Percentiles rank a stretch among this genome's conserved stretches.
phyloP scores from a whole-genome alignment of 305 asterid genomes.

The Rubia balearica region DNA sequence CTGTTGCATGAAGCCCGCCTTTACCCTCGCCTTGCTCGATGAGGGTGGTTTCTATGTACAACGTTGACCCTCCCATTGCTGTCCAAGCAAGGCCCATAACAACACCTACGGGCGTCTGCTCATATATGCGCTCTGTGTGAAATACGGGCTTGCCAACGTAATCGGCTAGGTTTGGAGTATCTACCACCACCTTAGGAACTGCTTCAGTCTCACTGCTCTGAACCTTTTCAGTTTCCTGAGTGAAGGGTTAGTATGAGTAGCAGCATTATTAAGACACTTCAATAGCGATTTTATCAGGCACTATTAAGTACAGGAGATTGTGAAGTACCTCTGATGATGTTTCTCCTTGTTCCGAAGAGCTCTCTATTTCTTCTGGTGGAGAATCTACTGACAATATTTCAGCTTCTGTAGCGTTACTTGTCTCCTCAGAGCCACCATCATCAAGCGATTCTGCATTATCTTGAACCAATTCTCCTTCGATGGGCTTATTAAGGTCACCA shows the following conservation, averaged over 20 bases:
- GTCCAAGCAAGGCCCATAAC: slow-evolving; percentile 99
- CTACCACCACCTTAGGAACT: slow-evolving; percentile 54
- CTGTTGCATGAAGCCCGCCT: slow-evolving; percentile 70
- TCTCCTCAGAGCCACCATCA: slow-evolving; percentile 16
- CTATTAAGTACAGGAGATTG: neutral
- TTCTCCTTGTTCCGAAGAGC: slow-evolving; percentile 29
- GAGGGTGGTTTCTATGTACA: slow-evolving; percentile 67
- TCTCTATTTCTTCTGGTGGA: slow-evolving; percentile 27
- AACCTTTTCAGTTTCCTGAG: slow-evolving; percentile 34
- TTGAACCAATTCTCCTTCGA: slow-evolving; percentile 20
- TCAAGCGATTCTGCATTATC: slow-evolving; percentile 26
- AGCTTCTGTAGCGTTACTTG: slow-evolving; percentile 46
- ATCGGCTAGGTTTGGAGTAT: slow-evolving; percentile 59
- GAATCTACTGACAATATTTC: slow-evolving; percentile 30
- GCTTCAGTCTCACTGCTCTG: slow-evolving; percentile 27
- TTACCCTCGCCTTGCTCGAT: slow-evolving; percentile 91
- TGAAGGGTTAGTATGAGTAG: slow-evolving; percentile 30
- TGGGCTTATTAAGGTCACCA: too few relatives aligned
- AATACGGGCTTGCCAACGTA: slow-evolving; percentile 94
- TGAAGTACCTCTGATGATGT: slow-evolving; percentile 10
- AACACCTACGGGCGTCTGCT: slow-evolving; percentile 80
- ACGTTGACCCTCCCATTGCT: slow-evolving; percentile 97
- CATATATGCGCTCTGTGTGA: slow-evolving; percentile 88
- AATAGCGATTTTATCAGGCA: neutral
- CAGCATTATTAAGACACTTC: neutral